A percentile compares a stretch with the other conserved stretches of the same genome.
These are phyloP conservation scores for Luvunga scandens DNA, from an alignment of 345 rosid species.

Conservation along the genomic window DNA sequence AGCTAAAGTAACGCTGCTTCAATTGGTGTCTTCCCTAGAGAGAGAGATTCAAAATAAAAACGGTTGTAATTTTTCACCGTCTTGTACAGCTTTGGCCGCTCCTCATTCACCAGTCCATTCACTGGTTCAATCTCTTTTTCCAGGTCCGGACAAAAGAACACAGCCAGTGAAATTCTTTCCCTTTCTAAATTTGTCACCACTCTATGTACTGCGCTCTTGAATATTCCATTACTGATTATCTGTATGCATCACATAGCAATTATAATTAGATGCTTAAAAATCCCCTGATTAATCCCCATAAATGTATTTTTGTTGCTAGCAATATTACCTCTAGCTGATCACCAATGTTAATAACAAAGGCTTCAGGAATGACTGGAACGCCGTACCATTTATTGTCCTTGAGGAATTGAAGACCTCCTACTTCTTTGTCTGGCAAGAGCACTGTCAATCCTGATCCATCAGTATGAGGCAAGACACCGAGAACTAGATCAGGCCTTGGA, in stretches of 20 bases:
- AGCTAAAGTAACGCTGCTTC: slow-evolving; percentile 45
- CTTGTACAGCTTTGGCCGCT: slow-evolving; percentile 50
- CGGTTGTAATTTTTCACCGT: slow-evolving; percentile 36
- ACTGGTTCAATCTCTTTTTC: slow-evolving; percentile 39
- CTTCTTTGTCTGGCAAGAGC: slow-evolving; percentile 52
- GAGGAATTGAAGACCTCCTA: slow-evolving; percentile 49
- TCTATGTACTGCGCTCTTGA: slow-evolving; percentile 50
- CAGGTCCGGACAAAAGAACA: slow-evolving; percentile 38
- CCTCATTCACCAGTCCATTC: slow-evolving; percentile 30
- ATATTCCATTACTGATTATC: slow-evolving; percentile 69
- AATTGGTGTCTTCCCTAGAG: slow-evolving; percentile 43
- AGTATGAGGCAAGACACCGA: too few relatives aligned
- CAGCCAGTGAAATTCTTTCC: slow-evolving; percentile 28
- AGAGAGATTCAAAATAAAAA: slow-evolving; percentile 39
- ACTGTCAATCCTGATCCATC: too few relatives aligned
- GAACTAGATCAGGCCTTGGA: too few relatives aligned
- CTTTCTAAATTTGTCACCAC: too few relatives aligned
- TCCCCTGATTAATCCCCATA: neutral
- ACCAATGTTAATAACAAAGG: slow-evolving; percentile 54
- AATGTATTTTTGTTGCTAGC: too few relatives aligned
- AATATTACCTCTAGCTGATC: slow-evolving; percentile 52
- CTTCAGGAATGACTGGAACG: slow-evolving; percentile 43
- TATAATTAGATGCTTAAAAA: too few relatives aligned
- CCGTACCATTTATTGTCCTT: slow-evolving; percentile 51
- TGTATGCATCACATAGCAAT: neutral